Conservation (phyloP, 257 asterid genomes). For the Petrea volubilis region DNA sequence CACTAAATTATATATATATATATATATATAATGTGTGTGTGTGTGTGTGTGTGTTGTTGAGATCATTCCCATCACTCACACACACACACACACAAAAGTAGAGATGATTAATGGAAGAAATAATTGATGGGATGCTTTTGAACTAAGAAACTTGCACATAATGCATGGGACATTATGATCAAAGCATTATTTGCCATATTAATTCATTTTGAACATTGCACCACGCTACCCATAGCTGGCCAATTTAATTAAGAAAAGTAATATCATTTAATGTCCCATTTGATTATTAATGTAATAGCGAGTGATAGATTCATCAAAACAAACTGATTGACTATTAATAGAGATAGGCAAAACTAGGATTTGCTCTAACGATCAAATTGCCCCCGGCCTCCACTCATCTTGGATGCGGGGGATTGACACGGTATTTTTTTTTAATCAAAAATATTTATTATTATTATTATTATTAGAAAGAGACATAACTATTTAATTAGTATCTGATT, state of each 20-base stretch:
- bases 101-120: conserved; percentile 13
- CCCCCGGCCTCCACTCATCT: too few relatives aligned
- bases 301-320: not conserved
- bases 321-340: too few relatives aligned
- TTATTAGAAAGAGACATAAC: too few relatives aligned
- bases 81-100: not conserved
- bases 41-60: not conserved
- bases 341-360: too few relatives aligned
- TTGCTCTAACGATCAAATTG: too few relatives aligned
- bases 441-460: too few relatives aligned
- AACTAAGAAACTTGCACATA: conserved; percentile 25
- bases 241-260: not conserved
- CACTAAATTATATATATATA: too few relatives aligned
- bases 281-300: not conserved
- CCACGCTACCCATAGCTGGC: not conserved
- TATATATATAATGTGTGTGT: too few relatives aligned
- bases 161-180: conserved; percentile 4
- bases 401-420: too few relatives aligned
- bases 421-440: too few relatives aligned
- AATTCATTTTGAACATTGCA: not conserved
- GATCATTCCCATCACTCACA: not conserved
- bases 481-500: too few relatives aligned
- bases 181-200: not conserved
- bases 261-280: not conserved
- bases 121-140: conserved; percentile 23